Evolutionary conservation across 2,329 filamentous ascomycete species (phyloP).

Genomic region (Fusarium verticillioides): DNA sequence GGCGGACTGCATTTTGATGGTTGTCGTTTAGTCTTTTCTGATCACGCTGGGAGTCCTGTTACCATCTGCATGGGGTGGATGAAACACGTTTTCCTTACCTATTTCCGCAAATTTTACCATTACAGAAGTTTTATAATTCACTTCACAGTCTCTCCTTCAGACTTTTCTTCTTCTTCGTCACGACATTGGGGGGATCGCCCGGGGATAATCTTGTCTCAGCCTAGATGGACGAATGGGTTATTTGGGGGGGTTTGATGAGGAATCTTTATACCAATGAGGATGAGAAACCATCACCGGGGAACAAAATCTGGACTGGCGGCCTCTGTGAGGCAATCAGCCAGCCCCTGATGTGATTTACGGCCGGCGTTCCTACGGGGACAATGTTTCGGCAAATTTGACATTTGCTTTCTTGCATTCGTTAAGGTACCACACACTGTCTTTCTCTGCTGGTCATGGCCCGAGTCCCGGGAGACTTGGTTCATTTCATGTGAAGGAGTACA

Average conservation of each 20-base stretch:
- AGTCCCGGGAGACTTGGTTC: not conserved
- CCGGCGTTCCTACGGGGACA: slow-evolving; percentile 43
- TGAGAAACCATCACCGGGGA: slow-evolving; percentile 41
- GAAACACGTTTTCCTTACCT: slow-evolving; percentile 38
- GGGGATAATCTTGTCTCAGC: slow-evolving; percentile 45
- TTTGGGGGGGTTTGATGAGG: slow-evolving; percentile 41
- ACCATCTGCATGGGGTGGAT: slow-evolving; percentile 39
- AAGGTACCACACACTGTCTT: slow-evolving; percentile 29
- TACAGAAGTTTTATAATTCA: slow-evolving; percentile 52
- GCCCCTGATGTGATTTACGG: slow-evolving; percentile 42
- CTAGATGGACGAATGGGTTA: slow-evolving; percentile 44
- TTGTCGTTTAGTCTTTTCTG: slow-evolving; percentile 43
- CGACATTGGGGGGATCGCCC: slow-evolving; percentile 44
- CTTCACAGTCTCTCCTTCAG: slow-evolving; percentile 55
- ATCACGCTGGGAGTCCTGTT: slow-evolving; percentile 42
- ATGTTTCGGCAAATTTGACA: slow-evolving; percentile 47
- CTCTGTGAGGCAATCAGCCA: slow-evolving; percentile 42
- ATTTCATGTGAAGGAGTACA: slow-evolving; percentile 22
- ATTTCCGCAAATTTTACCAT: slow-evolving; percentile 37
- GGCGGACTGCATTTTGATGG: slow-evolving; percentile 48
- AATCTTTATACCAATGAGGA: slow-evolving; percentile 48
- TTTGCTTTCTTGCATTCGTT: slow-evolving; percentile 48
- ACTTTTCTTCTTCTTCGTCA: slow-evolving; percentile 47
- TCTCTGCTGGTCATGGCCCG: slow-evolving; percentile 15
- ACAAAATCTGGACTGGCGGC: slow-evolving; percentile 31